A percentile compares a stretch with the other conserved stretches of the same genome.
phyloP scores from a whole-genome alignment of 2,329 filamentous ascomycete genomes.

The Fusarium albidum region DNA sequence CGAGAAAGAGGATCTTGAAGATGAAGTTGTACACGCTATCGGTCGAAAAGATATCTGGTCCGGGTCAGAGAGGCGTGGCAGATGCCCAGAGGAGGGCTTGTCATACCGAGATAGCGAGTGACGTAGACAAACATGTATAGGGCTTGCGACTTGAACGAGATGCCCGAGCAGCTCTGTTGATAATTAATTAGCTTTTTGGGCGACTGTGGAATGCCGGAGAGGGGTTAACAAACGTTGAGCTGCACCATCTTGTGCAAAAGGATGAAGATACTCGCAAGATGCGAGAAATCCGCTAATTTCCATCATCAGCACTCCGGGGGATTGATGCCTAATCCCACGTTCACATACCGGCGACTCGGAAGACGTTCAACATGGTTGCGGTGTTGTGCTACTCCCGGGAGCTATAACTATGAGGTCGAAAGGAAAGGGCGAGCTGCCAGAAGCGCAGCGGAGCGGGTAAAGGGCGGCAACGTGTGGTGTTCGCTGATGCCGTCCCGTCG shows the following conservation, averaged over 20 bases:
- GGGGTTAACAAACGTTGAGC: conserved; percentile 73
- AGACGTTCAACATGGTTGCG: conserved; percentile 63
- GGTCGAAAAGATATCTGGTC: conserved; percentile 83
- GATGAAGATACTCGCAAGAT: conserved; percentile 92
- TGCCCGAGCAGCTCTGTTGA: conserved; percentile 89
- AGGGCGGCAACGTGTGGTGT: conserved; percentile 27
- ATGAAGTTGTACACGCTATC: conserved; percentile 88
- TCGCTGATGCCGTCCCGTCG: conserved; percentile 5
- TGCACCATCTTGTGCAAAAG: conserved; percentile 96
- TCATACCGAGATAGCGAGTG: conserved; percentile 86
- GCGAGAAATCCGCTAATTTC: conserved; percentile 85
- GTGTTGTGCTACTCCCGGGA: conserved; percentile 23
- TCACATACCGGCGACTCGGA: conserved; percentile 63
- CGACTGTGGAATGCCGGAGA: conserved; percentile 8
- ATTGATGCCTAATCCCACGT: neutral
- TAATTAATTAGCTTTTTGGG: conserved; percentile 33
- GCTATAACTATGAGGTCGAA: conserved; percentile 13
- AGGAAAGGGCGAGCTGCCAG: conserved; percentile 26
- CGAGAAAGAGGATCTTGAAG: conserved; percentile 97
- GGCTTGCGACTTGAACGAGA: conserved; percentile 98
- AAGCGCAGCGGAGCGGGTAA: conserved; percentile 27
- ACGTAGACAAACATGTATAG: conserved; percentile 94
- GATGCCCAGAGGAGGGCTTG: neutral
- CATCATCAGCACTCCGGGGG: conserved; percentile 30
- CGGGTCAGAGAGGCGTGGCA: conserved; percentile 11